A percentile compares a stretch with the other conserved stretches of the same genome.
phyloP scores from a whole-genome alignment of 1,284 basidiomycete genomes.

The Ustilago xerochloae region DNA sequence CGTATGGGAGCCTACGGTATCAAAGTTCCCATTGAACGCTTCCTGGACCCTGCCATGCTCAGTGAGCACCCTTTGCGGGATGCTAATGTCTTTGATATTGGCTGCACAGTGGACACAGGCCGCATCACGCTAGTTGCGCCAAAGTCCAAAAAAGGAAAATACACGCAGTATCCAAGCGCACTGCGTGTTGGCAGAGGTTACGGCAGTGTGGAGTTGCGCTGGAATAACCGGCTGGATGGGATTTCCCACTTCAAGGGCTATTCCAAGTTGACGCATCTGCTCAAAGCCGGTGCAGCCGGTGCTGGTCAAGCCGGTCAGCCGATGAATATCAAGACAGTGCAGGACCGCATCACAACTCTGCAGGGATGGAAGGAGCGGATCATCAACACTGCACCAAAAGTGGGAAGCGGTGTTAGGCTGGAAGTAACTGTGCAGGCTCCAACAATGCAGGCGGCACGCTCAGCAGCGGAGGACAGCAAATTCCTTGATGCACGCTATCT shows the following conservation, averaged over 20 bases:
- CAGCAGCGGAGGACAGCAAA: neutral
- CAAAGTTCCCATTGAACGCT: too few relatives aligned
- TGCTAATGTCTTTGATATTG: too few relatives aligned
- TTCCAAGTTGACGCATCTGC: neutral
- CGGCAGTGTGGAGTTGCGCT: too few relatives aligned
- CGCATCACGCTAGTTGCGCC: too few relatives aligned
- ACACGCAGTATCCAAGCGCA: too few relatives aligned
- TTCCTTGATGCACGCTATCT: neutral
- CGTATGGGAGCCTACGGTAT: too few relatives aligned
- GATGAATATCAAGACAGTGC: neutral
- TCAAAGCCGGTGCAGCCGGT: neutral
- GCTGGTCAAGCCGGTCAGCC: neutral
- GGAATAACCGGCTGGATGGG: too few relatives aligned
- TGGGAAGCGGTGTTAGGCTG: neutral
- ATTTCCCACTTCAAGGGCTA: neutral
- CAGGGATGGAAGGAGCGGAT: neutral
- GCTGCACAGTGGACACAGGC: too few relatives aligned
- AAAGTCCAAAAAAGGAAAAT: too few relatives aligned
- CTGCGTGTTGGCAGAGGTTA: too few relatives aligned
- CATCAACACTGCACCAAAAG: neutral
- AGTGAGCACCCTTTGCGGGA: too few relatives aligned
- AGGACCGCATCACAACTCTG: constrained; percentile 1
- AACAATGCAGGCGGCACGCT: neutral
- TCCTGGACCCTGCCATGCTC: too few relatives aligned
- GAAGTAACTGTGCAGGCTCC: neutral